Evolutionary conservation across 2,329 filamentous ascomycete genomes (phyloP), one percentile per base, ranked within the genome.

Genomic region (Coleophoma eucalyptorum): DNA sequence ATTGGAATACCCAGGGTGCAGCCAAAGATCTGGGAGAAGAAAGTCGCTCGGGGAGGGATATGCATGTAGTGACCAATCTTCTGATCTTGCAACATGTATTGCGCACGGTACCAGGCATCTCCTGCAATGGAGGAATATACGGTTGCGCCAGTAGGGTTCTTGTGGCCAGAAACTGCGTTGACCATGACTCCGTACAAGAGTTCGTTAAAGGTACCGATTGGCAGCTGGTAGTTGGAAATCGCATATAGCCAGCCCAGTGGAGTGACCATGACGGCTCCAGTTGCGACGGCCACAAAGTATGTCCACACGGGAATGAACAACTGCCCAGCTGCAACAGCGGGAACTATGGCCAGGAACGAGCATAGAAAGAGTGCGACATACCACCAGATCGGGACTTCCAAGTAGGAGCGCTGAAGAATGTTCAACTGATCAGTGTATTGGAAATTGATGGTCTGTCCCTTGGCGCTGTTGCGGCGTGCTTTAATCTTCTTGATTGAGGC

Each of bases 61-160:
- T 84, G 79, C 75, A 82, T 81, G 56, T 84, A 84, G 56, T 84
- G 80, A 0, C 80, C 81, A n/a, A 84, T 81, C 59, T 84, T 81
- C 60, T 80, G 78, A 58, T 85, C 81, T 57, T 84, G 80, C 0
- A 84, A 68, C 70, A 82, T 80, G 19, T 74, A 71, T 55, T 80
- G 77, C 0, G 78, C 77, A 15, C 78, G 66, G 51, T 82, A 83
- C 81, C 81, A 84, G 2, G 80, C 79, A 48, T 83, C 79, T 12
- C 81, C 81, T 1, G 80, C 79, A 15, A 84, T 81, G 10, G 76
- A 67, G 7, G 80, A 77, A 57, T 84, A 84, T 0, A 77, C 70
- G 1, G 76, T 78, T 1, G 80, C 80, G 2, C 81, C 81, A 6
- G 75, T 74, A 1, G 81, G 81, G 54, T 83, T 81, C 51, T 77